Evolutionary conservation across 805 yeast genomes (phyloP), one percentile per base, ranked within the genome.

Genomic region (Candida berthetii): DNA sequence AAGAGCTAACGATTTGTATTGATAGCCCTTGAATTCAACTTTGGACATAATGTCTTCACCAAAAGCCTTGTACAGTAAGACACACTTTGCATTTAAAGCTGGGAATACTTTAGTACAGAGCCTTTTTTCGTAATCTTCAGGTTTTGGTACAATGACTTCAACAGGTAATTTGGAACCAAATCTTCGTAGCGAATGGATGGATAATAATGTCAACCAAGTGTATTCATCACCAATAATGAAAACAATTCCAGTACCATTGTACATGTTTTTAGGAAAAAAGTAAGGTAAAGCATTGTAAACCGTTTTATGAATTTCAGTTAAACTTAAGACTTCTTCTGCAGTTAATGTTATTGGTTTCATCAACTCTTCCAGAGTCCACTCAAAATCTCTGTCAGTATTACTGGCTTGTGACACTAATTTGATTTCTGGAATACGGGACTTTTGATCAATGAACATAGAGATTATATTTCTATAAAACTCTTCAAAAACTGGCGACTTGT

Each of bases 131-230:
- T 76, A 83, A 54, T 84, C 90, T 31, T 71, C 73, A 17, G 66
- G 59, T 32, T 72, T 68, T 10, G 95, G 91, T 47, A 87, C 72
- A 41, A 85, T 68, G 7, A 87, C 80, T 67, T 87, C 96, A 14
- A 87, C 78, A 0, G 96, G 96, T 31, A 81, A 61, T 6, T 68
- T 68, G 3, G 82, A 74, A 5, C 89, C 87, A 13, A 72, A 62
- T 34, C 76, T 72, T 50, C 95, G 66, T 36, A 86, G 49, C 3
- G 67, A 57, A 43, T 64, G 60, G 9, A 82, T 65, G 15, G 80
- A 68, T 19, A 79, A 55, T 25, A 79, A 60, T 3, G 82, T 62
- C 17, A 82, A 57, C 72, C 82, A 73, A 39, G 82, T 77, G 54
- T 72, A 82, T 46, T 69, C 72, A 2, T 83, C 84, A 34, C 90